phyloP scores from a whole-genome alignment of 208 protist genomes.

The Blechomonas ayalai region DNA sequence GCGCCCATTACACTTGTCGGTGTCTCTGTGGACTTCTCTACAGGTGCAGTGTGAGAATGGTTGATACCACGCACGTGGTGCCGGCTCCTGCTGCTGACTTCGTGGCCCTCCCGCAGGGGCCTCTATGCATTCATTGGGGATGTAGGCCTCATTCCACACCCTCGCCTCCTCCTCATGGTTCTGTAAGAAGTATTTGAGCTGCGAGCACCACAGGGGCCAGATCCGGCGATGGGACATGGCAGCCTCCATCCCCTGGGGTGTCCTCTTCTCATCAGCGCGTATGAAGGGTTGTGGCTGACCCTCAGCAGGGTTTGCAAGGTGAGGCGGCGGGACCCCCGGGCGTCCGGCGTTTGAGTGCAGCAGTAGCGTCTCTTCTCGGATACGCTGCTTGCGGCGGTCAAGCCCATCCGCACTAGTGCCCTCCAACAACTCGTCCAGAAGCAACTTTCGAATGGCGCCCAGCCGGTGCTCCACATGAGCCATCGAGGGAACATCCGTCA shows the following conservation, averaged over 20 bases:
- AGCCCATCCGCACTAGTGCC: slow-evolving; percentile 8
- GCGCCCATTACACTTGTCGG: neutral
- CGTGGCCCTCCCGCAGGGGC: neutral
- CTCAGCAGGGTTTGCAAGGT: too few species aligned
- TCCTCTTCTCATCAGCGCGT: neutral
- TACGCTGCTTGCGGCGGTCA: slow-evolving; percentile 2
- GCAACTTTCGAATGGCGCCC: slow-evolving; percentile 6
- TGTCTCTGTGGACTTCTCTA: neutral
- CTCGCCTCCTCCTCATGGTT: slow-evolving; percentile 12
- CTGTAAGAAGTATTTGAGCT: slow-evolving; percentile 21
- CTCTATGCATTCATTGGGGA: neutral
- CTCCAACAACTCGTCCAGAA: slow-evolving; percentile 1
- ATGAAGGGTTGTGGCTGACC: neutral
- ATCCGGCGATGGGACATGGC: slow-evolving; percentile 10
- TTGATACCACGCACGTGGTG: neutral
- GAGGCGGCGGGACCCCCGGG: too few species aligned
- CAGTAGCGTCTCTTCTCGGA: slow-evolving; percentile 4
- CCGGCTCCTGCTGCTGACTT: neutral
- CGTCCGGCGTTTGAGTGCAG: neutral
- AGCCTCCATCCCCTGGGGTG: neutral
- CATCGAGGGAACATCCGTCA: slow-evolving; percentile 18
- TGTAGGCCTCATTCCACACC: slow-evolving; percentile 21
- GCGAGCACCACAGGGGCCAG: slow-evolving; percentile 16
- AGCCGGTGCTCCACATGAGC: slow-evolving; percentile 18
- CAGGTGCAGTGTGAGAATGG: neutral